Conservation (phyloP, 352 stramenopile species). For the Phytopythium vexans region DNA sequence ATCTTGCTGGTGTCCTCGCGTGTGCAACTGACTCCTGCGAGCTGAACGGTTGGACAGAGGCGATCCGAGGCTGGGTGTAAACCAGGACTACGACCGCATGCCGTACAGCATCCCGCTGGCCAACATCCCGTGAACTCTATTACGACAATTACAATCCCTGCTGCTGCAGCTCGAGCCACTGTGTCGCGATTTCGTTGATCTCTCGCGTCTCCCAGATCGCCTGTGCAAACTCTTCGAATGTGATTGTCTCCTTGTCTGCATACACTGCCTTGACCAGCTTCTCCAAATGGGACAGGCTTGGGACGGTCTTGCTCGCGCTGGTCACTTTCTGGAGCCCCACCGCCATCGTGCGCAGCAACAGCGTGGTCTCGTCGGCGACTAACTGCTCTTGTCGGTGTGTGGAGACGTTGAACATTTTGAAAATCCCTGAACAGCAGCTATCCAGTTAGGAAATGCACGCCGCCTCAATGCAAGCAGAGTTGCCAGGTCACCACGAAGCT, state of each 20-base stretch:
- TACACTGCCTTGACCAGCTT: slow-evolving; percentile 26
- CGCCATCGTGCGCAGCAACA: slow-evolving; percentile 22
- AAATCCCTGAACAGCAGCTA: slow-evolving; percentile 14
- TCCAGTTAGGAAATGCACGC: not conserved
- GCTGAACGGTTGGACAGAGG: slow-evolving; percentile 22
- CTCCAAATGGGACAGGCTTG: slow-evolving; percentile 14
- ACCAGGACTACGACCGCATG: slow-evolving; percentile 76
- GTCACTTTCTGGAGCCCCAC: slow-evolving; percentile 11
- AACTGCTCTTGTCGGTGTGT: slow-evolving; percentile 22
- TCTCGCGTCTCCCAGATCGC: slow-evolving; percentile 12
- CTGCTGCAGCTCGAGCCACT: slow-evolving; percentile 5
- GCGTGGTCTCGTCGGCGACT: slow-evolving; percentile 25
- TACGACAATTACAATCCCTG: not conserved
- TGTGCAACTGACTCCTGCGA: slow-evolving; percentile 6
- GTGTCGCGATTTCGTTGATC: slow-evolving; percentile 12
- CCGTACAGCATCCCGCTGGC: slow-evolving; percentile 67
- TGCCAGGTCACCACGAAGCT: slow-evolving; percentile 10
- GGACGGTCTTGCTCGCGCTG: not conserved
- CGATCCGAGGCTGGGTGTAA: slow-evolving; percentile 64
- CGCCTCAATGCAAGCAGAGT: not conserved
- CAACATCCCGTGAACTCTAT: slow-evolving; percentile 40
- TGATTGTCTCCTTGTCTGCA: slow-evolving; percentile 22
- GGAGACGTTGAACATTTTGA: slow-evolving; percentile 29
- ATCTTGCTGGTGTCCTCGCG: not conserved
- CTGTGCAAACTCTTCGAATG: slow-evolving; percentile 11